Base-by-base conservation (phyloP, 805 yeast species). In the Metschnikowia kofuensis region DNA sequence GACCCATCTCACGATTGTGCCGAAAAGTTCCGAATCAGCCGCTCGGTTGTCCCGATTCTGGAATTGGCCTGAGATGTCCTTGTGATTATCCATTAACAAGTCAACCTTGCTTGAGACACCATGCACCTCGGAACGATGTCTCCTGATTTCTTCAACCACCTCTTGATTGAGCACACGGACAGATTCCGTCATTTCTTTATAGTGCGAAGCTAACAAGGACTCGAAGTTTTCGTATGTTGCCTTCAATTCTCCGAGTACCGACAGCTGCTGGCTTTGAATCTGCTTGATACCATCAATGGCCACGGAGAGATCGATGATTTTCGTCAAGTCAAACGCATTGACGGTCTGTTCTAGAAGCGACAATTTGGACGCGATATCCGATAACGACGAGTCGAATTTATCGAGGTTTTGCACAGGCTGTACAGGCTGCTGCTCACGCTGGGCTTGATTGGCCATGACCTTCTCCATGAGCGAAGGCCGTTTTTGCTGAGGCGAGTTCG, bases 91-190 rank as follows among this genome's bases (percentile, higher is more conserved):
- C 74, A 72, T 69, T 29, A 73, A 61, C 42, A 72, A 56, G 47
- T 72, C 76, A 5, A 74, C 75, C 52, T 72, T 72, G 41, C 59
- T 64, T 10, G 65, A 56, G 27, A 74, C 49, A 41, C 65, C 69
- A 27, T 63, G 68, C 34, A 68, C 63, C 14, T 65, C 66, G 42
- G 50, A 57, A 40, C 69, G 76, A 32, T 74, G 76, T 44, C 67
- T 73, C 51, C 70, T 64, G 15, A 74, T 73, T 51, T 72, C 77
- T 1, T 73, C 70, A 48, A 74, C 66, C 12, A 73, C 65, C 44
- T 64, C 68, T 40, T 69, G 68, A 46, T 71, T 70, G 21, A 69
- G 56, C 38, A 59, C 54, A 4, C 67, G 55, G 3, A 72, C 57
- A 0, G 74, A 62, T 4, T 51, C 54, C 11, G 69, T 56, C 55